These are phyloP conservation scores for Orobanche coerulescens DNA, from an alignment of 257 asterid genomes.

Conservation along the genomic window DNA sequence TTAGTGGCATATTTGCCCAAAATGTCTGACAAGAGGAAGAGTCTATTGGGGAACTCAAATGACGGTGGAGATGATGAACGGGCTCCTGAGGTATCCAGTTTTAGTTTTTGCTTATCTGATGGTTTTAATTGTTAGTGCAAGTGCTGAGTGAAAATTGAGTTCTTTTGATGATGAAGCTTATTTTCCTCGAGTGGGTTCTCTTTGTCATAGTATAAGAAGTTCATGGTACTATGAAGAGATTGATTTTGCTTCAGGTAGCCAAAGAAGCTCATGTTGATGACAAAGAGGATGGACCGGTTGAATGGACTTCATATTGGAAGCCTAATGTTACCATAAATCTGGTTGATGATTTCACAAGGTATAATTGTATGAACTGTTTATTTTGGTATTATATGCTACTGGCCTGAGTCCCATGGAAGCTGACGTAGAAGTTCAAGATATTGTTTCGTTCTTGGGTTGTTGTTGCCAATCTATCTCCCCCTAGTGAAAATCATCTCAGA, in stretches of 20 bases:
- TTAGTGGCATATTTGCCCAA: conserved; percentile 74
- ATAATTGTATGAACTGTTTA: conserved; percentile 18
- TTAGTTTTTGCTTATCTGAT: conserved; percentile 14
- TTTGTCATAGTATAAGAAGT: conserved; percentile 4
- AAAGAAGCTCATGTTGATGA: conserved; percentile 46
- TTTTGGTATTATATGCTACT: neutral
- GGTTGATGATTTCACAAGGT: conserved; percentile 94
- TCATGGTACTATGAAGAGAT: neutral
- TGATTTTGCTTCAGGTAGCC: conserved; percentile 42
- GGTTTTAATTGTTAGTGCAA: too few relatives aligned
- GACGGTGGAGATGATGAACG: conserved; percentile 33
- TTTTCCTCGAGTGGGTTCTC: neutral
- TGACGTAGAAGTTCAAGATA: conserved; percentile 1
- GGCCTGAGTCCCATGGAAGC: neutral
- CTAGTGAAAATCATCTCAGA: neutral
- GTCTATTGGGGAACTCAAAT: conserved; percentile 55
- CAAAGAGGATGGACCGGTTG: conserved; percentile 56
- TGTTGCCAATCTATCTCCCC: neutral
- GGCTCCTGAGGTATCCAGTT: conserved; percentile 34
- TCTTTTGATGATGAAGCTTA: conserved; percentile 7
- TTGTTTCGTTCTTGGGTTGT: neutral
- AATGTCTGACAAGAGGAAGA: conserved; percentile 72
- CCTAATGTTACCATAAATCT: conserved; percentile 88
- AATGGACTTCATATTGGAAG: conserved; percentile 89
- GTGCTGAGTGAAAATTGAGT: neutral